Base-by-base conservation (phyloP, 305 asterid species). In the Petunia hybrid region DNA sequence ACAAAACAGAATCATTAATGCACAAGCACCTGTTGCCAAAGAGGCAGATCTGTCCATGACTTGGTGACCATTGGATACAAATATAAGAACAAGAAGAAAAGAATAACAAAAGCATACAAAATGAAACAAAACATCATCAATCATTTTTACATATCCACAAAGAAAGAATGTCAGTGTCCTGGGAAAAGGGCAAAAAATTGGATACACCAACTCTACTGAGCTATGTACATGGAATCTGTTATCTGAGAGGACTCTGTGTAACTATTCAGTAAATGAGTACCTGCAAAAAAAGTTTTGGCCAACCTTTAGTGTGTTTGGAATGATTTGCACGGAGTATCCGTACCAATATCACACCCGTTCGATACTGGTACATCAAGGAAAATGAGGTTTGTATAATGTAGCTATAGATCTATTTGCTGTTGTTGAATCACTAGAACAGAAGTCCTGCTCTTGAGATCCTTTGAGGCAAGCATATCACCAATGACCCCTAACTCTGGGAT, bases 371-470 rank as follows among this genome's bases (percentile, higher is more conserved):
- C 35, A 45, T 9, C 43, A 6, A 31, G 77, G 31, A 5, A 13
- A 71, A 8, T 71, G 61, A 71, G 35, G 16, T 63, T n/a, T 42
- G 10, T 63, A 36, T 10, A 36, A 39, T 4, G 36, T 36, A 63
- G 4, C n/a, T 73, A 83, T 12, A 55, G 43, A 4, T 77, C 14
- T 55, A 51, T 55, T 65, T 80, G 57, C 14, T 84, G 85, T 66
- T 84, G 85, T 73, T 84, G 87, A 43, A 84, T 69, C 8, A 84
- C 83, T 4, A 84, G 63, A 41, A 84, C 68, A 53, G 87, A 81
- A 63, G 83, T 69, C 76, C 55, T 73, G 2, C 77, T 56, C 46
- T 56, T 64, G 7, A 78, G 65, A 69, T 81, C 81, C 38, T 38
- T 55, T 8, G 81, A 61, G 43, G 85, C 79, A 4, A 82, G 78